Percentiles rank a stretch among this genome's conserved stretches.
These are phyloP conservation scores for Naegleria gruberi DNA, from an alignment of 208 protist species.

Conservation along the genomic window DNA sequence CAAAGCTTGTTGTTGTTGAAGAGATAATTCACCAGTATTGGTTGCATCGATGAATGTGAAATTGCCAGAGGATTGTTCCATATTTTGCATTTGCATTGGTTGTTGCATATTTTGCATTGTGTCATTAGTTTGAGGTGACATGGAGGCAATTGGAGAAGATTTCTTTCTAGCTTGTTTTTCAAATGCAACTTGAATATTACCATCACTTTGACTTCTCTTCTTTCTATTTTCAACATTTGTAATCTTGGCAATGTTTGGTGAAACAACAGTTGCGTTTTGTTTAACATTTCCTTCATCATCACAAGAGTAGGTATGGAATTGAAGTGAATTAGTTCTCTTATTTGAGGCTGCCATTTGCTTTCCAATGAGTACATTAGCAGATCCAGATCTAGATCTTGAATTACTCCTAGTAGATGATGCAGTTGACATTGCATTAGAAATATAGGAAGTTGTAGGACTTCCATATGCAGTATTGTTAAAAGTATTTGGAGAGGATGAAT, in stretches of 20 bases:
- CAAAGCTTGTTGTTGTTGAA: neutral
- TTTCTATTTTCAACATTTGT: neutral
- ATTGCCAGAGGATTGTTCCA: neutral
- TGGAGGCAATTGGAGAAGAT: neutral
- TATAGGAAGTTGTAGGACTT: neutral
- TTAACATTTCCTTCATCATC: neutral
- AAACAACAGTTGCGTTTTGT: neutral
- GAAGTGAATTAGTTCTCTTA: neutral
- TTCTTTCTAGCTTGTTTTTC: neutral
- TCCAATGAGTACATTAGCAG: neutral
- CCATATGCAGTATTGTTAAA: neutral
- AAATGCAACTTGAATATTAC: neutral
- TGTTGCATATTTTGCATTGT: no score
- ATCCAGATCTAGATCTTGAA: neutral
- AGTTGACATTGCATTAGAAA: neutral
- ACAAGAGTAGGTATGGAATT: neutral
- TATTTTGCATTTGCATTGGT: neutral
- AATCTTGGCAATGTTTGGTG: neutral
- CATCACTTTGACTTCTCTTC: conserved; percentile 6
- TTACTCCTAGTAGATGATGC: neutral
- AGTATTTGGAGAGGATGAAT: neutral
- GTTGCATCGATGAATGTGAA: neutral
- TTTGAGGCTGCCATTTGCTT: neutral
- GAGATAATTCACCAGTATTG: neutral
- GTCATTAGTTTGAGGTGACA: neutral